phyloP scores from a whole-genome alignment of 768 basidiomycete species.

The Leccinum rimulosum region DNA sequence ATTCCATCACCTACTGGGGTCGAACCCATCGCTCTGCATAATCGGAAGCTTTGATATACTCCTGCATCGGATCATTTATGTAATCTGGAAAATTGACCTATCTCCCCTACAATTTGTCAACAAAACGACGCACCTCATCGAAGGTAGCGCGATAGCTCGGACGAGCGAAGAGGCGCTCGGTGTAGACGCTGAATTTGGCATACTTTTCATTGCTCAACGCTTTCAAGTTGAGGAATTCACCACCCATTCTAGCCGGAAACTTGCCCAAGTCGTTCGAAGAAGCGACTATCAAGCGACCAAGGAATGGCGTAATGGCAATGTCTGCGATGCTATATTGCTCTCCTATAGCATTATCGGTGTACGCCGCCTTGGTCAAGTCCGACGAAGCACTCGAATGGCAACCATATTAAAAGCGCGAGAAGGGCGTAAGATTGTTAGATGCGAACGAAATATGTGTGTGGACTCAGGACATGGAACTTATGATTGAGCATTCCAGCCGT shows the following conservation, averaged over 20 bases:
- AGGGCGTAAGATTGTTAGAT: too few species aligned
- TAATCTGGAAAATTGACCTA: not conserved
- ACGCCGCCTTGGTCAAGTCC: too few species aligned
- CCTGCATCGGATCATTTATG: conserved; percentile 5
- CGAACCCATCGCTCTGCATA: conserved; percentile 7
- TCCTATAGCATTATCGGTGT: conserved; percentile 21
- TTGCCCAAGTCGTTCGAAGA: conserved; percentile 51
- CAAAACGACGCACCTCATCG: conserved; percentile 40
- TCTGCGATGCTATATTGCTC: conserved; percentile 53
- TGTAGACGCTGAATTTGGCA: conserved; percentile 50
- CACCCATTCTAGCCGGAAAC: conserved; percentile 48
- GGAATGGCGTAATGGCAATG: conserved; percentile 56
- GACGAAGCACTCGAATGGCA: too few species aligned
- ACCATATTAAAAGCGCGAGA: too few species aligned
- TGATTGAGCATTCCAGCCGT: too few species aligned
- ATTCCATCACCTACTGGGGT: conserved; percentile 1
- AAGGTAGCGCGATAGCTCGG: conserved; percentile 57
- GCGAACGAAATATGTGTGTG: too few species aligned
- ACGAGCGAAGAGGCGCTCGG: conserved; percentile 44
- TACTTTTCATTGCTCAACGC: conserved; percentile 42
- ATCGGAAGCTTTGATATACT: not conserved
- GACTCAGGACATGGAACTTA: too few species aligned
- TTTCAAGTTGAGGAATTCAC: conserved; percentile 35
- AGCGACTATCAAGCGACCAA: conserved; percentile 48
- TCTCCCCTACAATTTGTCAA: too few species aligned